These are phyloP conservation scores for Colletotrichum sublineola DNA, from an alignment of 2,329 filamentous ascomycete species.

Conservation along the genomic window DNA sequence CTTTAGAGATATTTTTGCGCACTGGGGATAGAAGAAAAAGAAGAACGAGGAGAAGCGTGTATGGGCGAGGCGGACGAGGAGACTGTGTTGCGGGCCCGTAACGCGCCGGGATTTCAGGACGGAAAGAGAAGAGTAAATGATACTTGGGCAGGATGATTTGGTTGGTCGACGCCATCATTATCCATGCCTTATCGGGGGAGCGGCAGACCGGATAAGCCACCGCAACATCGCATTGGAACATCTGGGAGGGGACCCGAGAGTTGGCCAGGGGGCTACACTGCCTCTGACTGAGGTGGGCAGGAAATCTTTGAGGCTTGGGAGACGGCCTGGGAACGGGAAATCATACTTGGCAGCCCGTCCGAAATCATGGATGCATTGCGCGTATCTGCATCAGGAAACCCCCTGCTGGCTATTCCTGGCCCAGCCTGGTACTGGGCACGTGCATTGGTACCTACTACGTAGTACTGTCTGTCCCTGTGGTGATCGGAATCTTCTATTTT, in stretches of 20 bases:
- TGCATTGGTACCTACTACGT: too few relatives aligned
- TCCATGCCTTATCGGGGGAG: conserved; percentile 35
- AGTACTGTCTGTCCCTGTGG: conserved; percentile 37
- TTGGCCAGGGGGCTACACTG: background rate
- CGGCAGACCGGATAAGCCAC: conserved; percentile 33
- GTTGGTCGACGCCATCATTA: conserved; percentile 13
- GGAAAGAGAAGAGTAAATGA: conserved; percentile 1
- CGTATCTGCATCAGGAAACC: conserved; percentile 39
- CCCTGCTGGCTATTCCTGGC: conserved; percentile 13
- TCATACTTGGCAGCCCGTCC: conserved; percentile 31
- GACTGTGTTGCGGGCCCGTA: conserved; percentile 1
- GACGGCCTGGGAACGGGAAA: conserved; percentile 20
- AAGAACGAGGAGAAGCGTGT: too few relatives aligned
- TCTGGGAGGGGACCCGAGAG: conserved; percentile 11
- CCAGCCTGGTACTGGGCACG: background rate
- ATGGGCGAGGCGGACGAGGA: background rate
- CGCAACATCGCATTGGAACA: conserved; percentile 23
- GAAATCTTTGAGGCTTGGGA: conserved; percentile 20
- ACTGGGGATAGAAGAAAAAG: background rate
- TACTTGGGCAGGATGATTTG: background rate
- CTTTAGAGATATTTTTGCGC: background rate
- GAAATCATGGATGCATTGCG: conserved; percentile 37
- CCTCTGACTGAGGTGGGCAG: conserved; percentile 3
- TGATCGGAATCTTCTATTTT: conserved; percentile 41
- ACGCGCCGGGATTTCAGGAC: background rate